phyloP scores from a whole-genome alignment of 331 rosid genomes.

The Malus hybrid region DNA sequence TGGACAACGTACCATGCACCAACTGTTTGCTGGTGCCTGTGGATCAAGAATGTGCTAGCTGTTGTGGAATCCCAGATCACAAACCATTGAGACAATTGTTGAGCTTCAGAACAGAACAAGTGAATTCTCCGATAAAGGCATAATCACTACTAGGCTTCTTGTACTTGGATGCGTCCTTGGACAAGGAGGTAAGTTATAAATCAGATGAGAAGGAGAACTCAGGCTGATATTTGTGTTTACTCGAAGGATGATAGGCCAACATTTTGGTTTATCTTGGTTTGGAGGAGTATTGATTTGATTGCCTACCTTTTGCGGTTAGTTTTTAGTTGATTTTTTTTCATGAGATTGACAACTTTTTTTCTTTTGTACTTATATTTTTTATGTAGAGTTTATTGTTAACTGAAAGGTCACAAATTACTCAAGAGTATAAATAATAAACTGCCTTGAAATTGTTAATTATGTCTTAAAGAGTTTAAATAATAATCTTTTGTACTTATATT shows the following conservation, averaged over 20 bases:
- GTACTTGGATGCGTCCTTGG: constrained; percentile 40
- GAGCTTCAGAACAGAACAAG: constrained; percentile 29
- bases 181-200: constrained; percentile 32
- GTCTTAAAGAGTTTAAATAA: no score
- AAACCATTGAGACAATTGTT: constrained; percentile 32
- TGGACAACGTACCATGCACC: not conserved
- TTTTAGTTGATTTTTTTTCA: no score
- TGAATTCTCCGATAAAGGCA: constrained; percentile 24
- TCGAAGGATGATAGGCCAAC: constrained; percentile 28
- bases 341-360: no score
- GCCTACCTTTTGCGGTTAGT: no score
- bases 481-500: no score
- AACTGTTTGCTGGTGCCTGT: constrained; percentile 6
- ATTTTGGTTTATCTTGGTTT: no score
- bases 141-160: constrained; percentile 24
- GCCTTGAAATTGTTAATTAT: no score
- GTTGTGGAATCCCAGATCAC: constrained; percentile 21
- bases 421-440: no score
- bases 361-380: no score
- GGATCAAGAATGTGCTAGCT: not conserved
- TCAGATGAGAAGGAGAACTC: constrained; percentile 36
- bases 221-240: constrained; percentile 29
- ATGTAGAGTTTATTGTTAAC: no score
- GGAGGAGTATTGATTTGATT: no score
- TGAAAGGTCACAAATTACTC: no score